Percentiles rank a stretch among this genome's conserved stretches.
These are phyloP conservation scores for Corylus heterophylla DNA, from an alignment of 306 rosid species.

Conservation along the genomic window DNA sequence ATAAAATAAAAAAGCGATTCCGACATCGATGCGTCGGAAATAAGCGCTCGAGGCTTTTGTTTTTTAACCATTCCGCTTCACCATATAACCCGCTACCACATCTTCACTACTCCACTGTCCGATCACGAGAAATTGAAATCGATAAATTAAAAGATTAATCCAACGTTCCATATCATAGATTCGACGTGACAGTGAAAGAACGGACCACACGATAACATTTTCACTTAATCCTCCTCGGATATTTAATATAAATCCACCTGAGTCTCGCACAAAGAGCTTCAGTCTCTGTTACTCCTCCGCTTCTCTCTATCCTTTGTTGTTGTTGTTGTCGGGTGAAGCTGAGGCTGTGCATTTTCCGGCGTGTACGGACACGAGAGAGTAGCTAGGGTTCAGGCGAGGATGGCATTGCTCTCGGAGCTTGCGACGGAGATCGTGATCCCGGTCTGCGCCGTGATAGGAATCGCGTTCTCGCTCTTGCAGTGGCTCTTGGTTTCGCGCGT, in stretches of 20 bases:
- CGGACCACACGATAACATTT: not conserved
- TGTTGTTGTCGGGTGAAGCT: not conserved
- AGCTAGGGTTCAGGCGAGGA: constrained; percentile 50
- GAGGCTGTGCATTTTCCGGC: constrained; percentile 13
- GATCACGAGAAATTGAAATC: not conserved
- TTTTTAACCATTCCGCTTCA: not conserved
- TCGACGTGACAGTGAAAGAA: not conserved
- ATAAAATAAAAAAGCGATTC: constrained; percentile 11
- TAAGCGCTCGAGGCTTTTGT: not conserved
- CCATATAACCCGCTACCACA: constrained; percentile 1
- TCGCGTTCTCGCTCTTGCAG: constrained; percentile 63
- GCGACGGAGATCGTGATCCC: constrained; percentile 68
- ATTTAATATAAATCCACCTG: constrained; percentile 31
- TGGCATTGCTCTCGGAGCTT: constrained; percentile 53
- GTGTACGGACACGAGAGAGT: constrained; percentile 12
- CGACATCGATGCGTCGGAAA: constrained; percentile 25
- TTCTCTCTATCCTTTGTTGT: not conserved
- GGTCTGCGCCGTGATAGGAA: constrained; percentile 61
- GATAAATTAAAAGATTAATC: not conserved
- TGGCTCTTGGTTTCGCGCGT: constrained; percentile 71
- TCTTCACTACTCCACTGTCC: not conserved
- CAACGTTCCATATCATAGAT: not conserved
- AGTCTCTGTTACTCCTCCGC: not conserved
- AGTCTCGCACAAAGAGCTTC: constrained; percentile 10
- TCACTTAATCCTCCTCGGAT: not conserved